These are phyloP conservation scores for Phytopythium montanum DNA, from an alignment of 352 stramenopile species.

Conservation along the genomic window DNA sequence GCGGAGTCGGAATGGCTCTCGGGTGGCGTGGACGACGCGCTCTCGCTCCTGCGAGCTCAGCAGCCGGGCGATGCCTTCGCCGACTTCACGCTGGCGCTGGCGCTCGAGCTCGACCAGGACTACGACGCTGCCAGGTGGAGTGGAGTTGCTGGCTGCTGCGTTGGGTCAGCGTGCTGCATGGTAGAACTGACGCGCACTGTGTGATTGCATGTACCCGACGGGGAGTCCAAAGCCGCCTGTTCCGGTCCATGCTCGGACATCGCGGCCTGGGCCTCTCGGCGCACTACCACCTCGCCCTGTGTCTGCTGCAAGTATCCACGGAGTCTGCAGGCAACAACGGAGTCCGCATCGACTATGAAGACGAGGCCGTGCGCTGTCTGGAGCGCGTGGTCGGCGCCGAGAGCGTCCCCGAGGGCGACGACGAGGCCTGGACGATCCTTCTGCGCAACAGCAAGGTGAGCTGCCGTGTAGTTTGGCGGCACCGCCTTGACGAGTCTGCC, in stretches of 20 bases:
- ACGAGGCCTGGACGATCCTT: constrained; percentile 11
- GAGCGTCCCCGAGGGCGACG: constrained; percentile 6
- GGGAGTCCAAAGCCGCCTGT: constrained; percentile 16
- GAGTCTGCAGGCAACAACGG: constrained; percentile 18
- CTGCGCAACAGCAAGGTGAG: constrained; percentile 30
- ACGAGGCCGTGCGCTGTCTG: constrained; percentile 27
- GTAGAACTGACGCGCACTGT: background rate
- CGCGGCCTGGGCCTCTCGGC: constrained; percentile 24
- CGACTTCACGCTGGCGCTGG: constrained; percentile 40
- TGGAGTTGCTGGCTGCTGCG: background rate
- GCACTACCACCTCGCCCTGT: constrained; percentile 41
- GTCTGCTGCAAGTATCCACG: constrained; percentile 27
- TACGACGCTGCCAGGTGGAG: constrained; percentile 33
- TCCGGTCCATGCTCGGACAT: constrained; percentile 20
- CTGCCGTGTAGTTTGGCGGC: background rate
- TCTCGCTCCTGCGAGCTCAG: constrained; percentile 27
- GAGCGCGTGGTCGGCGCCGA: constrained; percentile 21
- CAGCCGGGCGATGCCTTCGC: constrained; percentile 20
- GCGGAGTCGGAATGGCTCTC: background rate
- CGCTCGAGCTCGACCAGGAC: constrained; percentile 27
- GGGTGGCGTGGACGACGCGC: constrained; percentile 7
- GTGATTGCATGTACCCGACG: background rate
- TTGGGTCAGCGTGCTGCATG: background rate
- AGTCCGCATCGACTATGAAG: background rate
- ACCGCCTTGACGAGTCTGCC: background rate